phyloP scores from a whole-genome alignment of 148 eudicot genomes.

The Rhododendron ferrugineum region DNA sequence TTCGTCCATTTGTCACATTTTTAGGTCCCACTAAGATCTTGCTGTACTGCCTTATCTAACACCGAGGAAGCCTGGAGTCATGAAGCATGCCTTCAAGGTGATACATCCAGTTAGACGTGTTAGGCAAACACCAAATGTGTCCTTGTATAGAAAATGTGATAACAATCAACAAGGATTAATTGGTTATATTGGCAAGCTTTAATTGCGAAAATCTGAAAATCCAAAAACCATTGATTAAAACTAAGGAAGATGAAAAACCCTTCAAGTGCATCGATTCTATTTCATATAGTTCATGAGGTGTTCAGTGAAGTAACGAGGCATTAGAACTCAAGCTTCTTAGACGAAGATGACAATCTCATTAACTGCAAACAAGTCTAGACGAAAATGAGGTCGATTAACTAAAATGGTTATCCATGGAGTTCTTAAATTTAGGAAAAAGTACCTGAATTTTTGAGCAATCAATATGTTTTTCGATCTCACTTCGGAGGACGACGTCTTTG shows the following conservation, averaged over 20 bases:
- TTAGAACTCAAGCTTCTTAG: not conserved
- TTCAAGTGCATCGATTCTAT: not conserved
- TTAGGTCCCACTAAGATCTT: not conserved
- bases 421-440: not conserved
- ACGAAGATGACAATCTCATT: not conserved
- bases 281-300: not conserved
- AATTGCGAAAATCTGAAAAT: not conserved
- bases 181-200: not conserved
- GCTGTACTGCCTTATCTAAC: not conserved
- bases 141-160: not conserved
- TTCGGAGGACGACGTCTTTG: constrained; percentile 45
- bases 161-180: not conserved
- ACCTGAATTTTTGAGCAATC: constrained; percentile 58
- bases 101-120: not conserved
- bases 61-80: not conserved
- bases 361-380: not conserved
- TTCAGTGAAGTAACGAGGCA: not conserved
- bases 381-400: not conserved
- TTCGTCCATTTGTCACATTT: not conserved
- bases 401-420: not conserved
- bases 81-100: not conserved
- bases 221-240: not conserved
- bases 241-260: not conserved
- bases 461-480: constrained; percentile 33
- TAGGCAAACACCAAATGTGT: not conserved